Base-by-base conservation (phyloP, 805 yeast genomes). In the Lachancea fermentati region DNA sequence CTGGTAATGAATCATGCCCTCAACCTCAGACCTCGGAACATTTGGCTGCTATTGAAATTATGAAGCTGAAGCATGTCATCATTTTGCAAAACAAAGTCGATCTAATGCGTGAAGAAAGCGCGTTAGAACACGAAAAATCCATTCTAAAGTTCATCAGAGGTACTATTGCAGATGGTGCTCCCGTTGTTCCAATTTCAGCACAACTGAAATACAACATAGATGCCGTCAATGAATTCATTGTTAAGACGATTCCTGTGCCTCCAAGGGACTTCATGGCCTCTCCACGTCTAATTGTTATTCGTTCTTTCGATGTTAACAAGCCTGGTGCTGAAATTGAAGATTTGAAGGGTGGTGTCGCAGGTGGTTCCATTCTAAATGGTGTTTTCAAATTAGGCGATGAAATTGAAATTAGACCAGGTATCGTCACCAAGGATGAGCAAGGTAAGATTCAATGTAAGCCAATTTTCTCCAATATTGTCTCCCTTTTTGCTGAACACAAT, bases 11-110 rank as follows among this genome's bases (percentile, higher is more conserved):
- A 75, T 79, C 95, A 41, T 93, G 99, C 74, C 99, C 99, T 46
- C 99, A 93, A 73, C 99, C 99, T 32, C 99, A 93, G 73, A 93
- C 99, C 13, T 84, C 95, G 11, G 99, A 93, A 72, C 99, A 93
- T 74, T 77, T 93, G 69, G 99, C 99, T 37, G 99, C 99, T 49
- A 93, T 93, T 59, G 98, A 93, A 73, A 93, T 94, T 66, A 93
- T 93, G 99, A 91, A 91, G 64, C 81, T 93, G 68, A 85, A 88
- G 60, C 97, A 93, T 63, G 96, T 93, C 45, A 85, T 93, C 52
- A 91, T 93, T 54, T 73, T 93, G 61, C 99, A 93, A 68, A 93
- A 93, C 69, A 93, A 93, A 72, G 99, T 94, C 44, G 99, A 93
- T 76, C 76, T 93, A 66, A 91, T 93, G 96, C 82, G 94, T 66